A percentile compares a stretch with the other conserved stretches of the same genome.
phyloP scores from a whole-genome alignment of 2,329 filamentous ascomycete genomes.

The Cytospora schulzeri region DNA sequence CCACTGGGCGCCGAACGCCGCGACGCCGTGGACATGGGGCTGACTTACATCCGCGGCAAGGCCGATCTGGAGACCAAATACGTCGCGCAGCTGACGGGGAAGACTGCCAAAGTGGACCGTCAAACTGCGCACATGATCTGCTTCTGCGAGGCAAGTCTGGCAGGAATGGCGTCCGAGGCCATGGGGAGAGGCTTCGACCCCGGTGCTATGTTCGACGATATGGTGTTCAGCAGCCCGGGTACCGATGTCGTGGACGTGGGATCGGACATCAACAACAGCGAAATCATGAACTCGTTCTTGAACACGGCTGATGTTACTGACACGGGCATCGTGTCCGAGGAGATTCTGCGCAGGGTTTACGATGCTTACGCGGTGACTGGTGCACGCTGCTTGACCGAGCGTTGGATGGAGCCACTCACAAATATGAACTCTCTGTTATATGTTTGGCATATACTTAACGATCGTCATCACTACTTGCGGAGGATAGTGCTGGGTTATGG shows the following conservation, averaged over 20 bases:
- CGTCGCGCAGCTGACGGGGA: background rate
- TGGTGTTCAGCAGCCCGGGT: conserved; percentile 13
- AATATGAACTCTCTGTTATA: conserved; percentile 9
- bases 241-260: conserved; percentile 11
- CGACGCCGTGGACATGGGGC: conserved; percentile 6
- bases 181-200: conserved; percentile 18
- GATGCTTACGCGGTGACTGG: conserved; percentile 6
- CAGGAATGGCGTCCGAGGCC: conserved; percentile 12
- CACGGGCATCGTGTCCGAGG: conserved; percentile 7
- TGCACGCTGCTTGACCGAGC: conserved; percentile 16
- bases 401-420: conserved; percentile 7
- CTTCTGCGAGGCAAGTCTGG: conserved; percentile 16
- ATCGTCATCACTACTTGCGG: conserved; percentile 6
- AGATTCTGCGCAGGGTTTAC: conserved; percentile 5
- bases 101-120: conserved; percentile 8
- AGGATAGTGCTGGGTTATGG: conserved; percentile 7
- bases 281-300: conserved; percentile 9
- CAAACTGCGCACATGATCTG: conserved; percentile 6
- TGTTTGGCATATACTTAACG: conserved; percentile 14
- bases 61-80: background rate
- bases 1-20: conserved; percentile 11
- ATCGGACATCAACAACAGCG: conserved; percentile 5
- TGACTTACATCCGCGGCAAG: conserved; percentile 6
- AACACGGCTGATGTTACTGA: conserved; percentile 16
- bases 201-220: conserved; percentile 15